phyloP scores from a whole-genome alignment of 495 filamentous ascomycete species.

The Parmelia sp. region DNA sequence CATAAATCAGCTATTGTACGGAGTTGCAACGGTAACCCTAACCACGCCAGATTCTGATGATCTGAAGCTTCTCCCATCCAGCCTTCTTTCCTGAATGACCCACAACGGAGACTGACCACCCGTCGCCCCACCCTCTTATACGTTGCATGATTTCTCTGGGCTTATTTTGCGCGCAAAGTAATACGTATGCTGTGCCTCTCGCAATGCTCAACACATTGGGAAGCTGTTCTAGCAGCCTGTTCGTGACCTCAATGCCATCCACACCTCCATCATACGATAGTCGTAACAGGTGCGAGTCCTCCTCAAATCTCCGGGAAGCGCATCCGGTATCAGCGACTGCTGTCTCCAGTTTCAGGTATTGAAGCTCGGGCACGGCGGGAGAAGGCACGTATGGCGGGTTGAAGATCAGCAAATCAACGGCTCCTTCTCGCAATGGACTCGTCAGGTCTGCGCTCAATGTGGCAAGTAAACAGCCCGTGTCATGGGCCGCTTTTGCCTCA shows the following conservation, averaged over 20 bases:
- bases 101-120: constrained; percentile 73
- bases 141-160: constrained; percentile 48
- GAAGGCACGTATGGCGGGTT: constrained; percentile 97
- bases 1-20: not conserved
- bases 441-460: constrained; percentile 61
- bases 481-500: constrained; percentile 16
- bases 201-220: constrained; percentile 51
- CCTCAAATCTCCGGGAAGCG: constrained; percentile 46
- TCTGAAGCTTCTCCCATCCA: constrained; percentile 86
- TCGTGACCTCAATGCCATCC: constrained; percentile 91
- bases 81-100: constrained; percentile 75
- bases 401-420: constrained; percentile 82
- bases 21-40: not conserved
- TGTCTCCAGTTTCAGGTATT: constrained; percentile 29
- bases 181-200: constrained; percentile 76
- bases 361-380: constrained; percentile 53
- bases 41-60: constrained; percentile 64
- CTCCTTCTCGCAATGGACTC: constrained; percentile 45
- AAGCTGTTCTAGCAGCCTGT: constrained; percentile 63
- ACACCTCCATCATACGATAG: constrained; percentile 81
- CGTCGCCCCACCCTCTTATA: constrained; percentile 49
- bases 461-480: constrained; percentile 44
- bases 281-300: constrained; percentile 72
- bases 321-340: constrained; percentile 22
- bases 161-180: constrained; percentile 78